Conservation (phyloP, 352 stramenopile species). For the Phytophthora cactorum region DNA sequence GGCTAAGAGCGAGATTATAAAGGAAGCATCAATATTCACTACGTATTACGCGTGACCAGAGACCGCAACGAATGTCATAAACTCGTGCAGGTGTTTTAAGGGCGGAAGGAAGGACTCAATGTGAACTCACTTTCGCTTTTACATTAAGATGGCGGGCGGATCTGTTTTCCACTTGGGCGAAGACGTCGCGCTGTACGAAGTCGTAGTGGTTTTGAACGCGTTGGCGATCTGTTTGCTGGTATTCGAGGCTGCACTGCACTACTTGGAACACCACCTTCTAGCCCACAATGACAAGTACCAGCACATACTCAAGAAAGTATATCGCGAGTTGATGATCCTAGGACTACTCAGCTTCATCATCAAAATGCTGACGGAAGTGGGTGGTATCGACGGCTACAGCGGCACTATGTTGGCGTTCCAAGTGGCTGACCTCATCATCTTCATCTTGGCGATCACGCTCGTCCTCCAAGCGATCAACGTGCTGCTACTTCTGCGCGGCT, state of each 20-base stretch:
- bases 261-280: constrained; percentile 17
- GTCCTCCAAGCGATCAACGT: constrained; percentile 53
- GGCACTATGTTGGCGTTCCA: constrained; percentile 49
- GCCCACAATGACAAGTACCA: constrained; percentile 59
- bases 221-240: constrained; percentile 51
- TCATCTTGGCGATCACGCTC: constrained; percentile 56
- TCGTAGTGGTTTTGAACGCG: constrained; percentile 48
- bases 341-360: constrained; percentile 55
- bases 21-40: not conserved
- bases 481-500: constrained; percentile 39
- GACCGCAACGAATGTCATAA: constrained; percentile 12
- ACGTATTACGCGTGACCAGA: constrained; percentile 10
- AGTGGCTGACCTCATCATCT: constrained; percentile 58
- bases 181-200: constrained; percentile 53
- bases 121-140: constrained; percentile 14
- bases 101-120: not conserved
- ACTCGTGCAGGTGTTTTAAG: not conserved
- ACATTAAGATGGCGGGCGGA: constrained; percentile 27
- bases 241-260: constrained; percentile 50
- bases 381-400: constrained; percentile 36
- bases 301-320: constrained; percentile 69
- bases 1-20: not conserved
- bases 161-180: constrained; percentile 62
- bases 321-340: constrained; percentile 67
- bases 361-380: constrained; percentile 53